Evolutionary conservation across 2,329 filamentous ascomycete genomes (phyloP), one percentile per base, ranked within the genome.

Genomic region (Rutstroemia sydowiana): DNA sequence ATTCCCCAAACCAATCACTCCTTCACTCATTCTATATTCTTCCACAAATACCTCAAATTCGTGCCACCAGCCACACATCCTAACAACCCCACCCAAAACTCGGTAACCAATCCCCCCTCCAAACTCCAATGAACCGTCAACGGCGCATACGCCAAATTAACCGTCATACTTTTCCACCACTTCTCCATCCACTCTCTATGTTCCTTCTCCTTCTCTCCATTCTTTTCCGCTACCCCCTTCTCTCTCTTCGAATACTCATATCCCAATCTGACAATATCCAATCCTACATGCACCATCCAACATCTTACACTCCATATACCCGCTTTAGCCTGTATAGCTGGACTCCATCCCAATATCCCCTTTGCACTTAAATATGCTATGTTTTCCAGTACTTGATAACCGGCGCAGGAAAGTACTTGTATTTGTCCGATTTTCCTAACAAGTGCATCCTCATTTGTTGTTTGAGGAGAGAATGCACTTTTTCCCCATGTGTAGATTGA

Each of bases 361-460:
- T 90, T 90, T 55, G 75, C 74, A 3, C 82, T 76, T 34, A 97
- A 76, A 71, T 86, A 95, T 14, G 86, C 86, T 36, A 78, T 76
- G 70, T 95, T 96, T 73, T 98, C 93, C 37, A 92, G 75, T 1
- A 79, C 71, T 70, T 96, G 90, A 72, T 87, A 95, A 73, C 66
- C 9, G 85, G 69, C 67, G 87, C 86, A 10, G 13, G 81, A 75
- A 10, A 75, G 57, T 18, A 95, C 79, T 67, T 93, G 87, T 6
- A 78, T 71, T 68, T 82, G 84, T 20, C 80, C 79, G 42, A 95
- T 71, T 16, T 65, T 56, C 58, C 69, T 73, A 57, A 75, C 70
- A 42, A 71, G 59, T 2, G 62, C 65, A 61, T 79, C 78, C 5
- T 68, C 61, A 56, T 48, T 13, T 59, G 11, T 40, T 11, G 18